Evolutionary conservation across 2,329 filamentous ascomycete genomes (phyloP).

Genomic region (Penicillium occitanis): DNA sequence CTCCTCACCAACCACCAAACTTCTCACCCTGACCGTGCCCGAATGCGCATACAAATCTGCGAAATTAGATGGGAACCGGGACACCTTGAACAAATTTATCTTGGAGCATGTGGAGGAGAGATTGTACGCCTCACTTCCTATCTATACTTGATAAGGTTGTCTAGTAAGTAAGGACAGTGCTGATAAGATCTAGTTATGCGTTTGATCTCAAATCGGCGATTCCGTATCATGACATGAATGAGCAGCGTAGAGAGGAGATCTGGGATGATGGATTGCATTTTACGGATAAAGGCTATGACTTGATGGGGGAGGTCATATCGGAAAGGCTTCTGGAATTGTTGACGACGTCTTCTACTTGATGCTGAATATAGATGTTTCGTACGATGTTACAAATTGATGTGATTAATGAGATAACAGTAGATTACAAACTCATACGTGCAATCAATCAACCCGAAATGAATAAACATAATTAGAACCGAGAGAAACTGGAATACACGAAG

Average conservation of each 20-base stretch:
- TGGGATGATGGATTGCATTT: conserved; percentile 66
- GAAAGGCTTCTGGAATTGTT: conserved; percentile 52
- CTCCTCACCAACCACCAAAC: conserved; percentile 48
- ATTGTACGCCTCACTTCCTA: conserved; percentile 49
- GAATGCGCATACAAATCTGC: conserved; percentile 45
- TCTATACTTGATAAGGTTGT: too few species aligned
- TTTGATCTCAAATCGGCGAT: conserved; percentile 59
- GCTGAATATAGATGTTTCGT: neutral
- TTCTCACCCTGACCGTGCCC: conserved; percentile 64
- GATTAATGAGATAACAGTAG: neutral
- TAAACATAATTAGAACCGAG: neutral
- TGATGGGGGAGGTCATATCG: conserved; percentile 61
- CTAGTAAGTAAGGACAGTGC: neutral
- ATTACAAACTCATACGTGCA: neutral
- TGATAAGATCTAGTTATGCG: conserved; percentile 46
- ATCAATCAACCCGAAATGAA: neutral
- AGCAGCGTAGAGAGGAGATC: conserved; percentile 49
- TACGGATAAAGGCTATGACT: conserved; percentile 59
- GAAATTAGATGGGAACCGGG: conserved; percentile 39
- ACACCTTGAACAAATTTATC: conserved; percentile 56
- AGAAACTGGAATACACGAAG: neutral
- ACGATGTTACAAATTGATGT: neutral
- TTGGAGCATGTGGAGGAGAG: conserved; percentile 49
- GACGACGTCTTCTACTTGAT: neutral
- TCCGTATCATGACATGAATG: conserved; percentile 54